Evolutionary conservation across 805 yeast genomes (phyloP), one percentile per base, ranked within the genome.

Genomic region (Wickerhamomyces subpelliculosus): DNA sequence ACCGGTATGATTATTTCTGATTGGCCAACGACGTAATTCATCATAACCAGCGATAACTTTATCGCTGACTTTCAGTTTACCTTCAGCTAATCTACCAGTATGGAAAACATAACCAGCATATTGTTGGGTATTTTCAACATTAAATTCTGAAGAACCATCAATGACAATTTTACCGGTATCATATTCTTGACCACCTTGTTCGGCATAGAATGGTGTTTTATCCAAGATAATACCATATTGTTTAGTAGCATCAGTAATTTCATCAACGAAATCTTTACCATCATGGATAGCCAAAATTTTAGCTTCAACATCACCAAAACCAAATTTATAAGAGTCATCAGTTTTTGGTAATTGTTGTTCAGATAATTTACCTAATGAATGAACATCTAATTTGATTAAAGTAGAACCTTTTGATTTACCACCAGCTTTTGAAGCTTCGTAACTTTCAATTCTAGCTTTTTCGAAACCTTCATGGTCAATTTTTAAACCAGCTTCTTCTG

Each of bases 181-280:
- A 57, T 73, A 83, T 64, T 88, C 97, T 72, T 93, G 99, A 57
- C 99, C 99, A 78, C 99, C 99, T 65, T 86, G 94, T 68, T 93
- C 99, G 36, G 98, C 97, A 58, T 93, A 93, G 65, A 93, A 87
- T 61, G 94, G 93, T 20, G 97, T 86, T 61, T 78, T 83, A 60
- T 93, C 94, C 42, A 93, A 70, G 35, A 93, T 60, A 37, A 93
- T 64, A 60, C 99, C 99, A 48, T 72, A 65, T 59, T 84, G 87
- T 47, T 65, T 64, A 30, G 67, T 67, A 21, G 56, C 47, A 43
- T 66, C 70, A 28, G 68, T 53, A 34, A 68, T 68, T 43, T 65
- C 67, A 32, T 72, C 65, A 36, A 76, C 78, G 49, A 88, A 86
- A 25, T 68, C 62, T 32, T 72, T 64, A 29, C 87, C 86, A 47